Conservation (phyloP, 805 yeast species). For the Hanseniaspora pseudoguilliermondii region DNA sequence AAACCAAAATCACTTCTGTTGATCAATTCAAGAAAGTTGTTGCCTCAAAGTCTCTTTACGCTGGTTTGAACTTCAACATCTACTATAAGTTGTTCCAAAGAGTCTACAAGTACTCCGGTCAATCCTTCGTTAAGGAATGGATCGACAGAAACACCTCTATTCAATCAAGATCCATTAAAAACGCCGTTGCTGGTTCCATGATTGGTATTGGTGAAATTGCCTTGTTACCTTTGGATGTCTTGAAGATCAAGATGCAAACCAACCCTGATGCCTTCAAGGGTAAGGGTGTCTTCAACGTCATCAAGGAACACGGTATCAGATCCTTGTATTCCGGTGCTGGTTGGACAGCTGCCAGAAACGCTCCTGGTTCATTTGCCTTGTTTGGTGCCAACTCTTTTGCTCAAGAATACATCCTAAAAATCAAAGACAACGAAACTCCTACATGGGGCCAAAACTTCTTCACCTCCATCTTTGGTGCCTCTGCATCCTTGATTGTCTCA, state of each 20-base stretch:
- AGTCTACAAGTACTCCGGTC: constrained; percentile 98
- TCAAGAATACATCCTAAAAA: constrained; percentile 82
- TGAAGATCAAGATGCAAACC: constrained; percentile 97
- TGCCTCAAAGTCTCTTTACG: constrained; percentile 82
- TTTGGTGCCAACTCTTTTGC: constrained; percentile 99
- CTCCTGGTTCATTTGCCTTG: constrained; percentile 95
- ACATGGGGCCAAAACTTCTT: constrained; percentile 92
- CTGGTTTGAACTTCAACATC: constrained; percentile 97
- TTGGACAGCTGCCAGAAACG: constrained; percentile 99
- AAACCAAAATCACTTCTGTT: constrained; percentile 48
- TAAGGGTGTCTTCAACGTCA: constrained; percentile 80
- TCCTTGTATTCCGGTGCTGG: constrained; percentile 97
- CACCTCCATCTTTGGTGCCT: constrained; percentile 91
- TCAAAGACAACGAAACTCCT: constrained; percentile 76
- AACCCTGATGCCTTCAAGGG: constrained; percentile 99
- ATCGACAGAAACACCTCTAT: constrained; percentile 60
- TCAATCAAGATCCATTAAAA: constrained; percentile 91
- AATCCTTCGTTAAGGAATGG: constrained; percentile 94
- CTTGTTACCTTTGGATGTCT: constrained; percentile 84
- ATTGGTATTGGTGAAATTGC: constrained; percentile 98
- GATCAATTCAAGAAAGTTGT: constrained; percentile 72
- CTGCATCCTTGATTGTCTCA: constrained; percentile 88
- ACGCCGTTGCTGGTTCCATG: constrained; percentile 94
- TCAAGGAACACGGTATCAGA: constrained; percentile 74
- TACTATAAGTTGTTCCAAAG: constrained; percentile 91